Evolutionary conservation across 2,329 filamentous ascomycete genomes (phyloP), one percentile per base, ranked within the genome.

Genomic region (Stachybotrys elegans): DNA sequence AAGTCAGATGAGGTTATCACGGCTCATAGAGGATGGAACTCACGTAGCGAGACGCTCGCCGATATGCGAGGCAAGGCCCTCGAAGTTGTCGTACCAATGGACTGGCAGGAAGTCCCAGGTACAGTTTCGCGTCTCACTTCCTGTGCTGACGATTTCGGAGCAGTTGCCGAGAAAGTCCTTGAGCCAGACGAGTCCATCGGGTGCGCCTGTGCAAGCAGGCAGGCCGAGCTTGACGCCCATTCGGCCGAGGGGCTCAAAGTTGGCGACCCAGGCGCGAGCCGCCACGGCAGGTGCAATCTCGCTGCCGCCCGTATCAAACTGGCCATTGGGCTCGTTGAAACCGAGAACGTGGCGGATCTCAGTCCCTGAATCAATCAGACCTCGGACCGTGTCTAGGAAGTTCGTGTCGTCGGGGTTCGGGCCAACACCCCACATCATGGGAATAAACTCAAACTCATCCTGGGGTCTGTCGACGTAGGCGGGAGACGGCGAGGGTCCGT

Each of bases 301-400:
- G 50, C 78, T 84, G 4, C 87, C 87, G 32, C 84, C 84, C 8
- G 69, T 73, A 2, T 58, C 54, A 2, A 56, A 51, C 3, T 68
- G 61, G 14, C 76, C 79, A 57, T 92, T 85, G 1, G 88, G 88
- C 59, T 93, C 88, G 63, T 93, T 92, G 71, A 90, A 91, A 22
- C 71, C 76, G n/a, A 92, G 69, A 3, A 88, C 78, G 54, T 88
- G 78, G 12, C 69, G 74, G 56, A 91, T 79, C 50, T 83, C 81
- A 50, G 67, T 61, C 6, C 73, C 73, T 31, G 62, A 46, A 9
- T 57, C 53, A 43, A 88, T 72, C 42, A 83, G 70, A 2, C 54
- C 50, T 53, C 71, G 75, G 31, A 92, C 77, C 2, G 73, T 68
- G 44, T 73, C 65, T 32, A 82, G 70, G 61, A 91, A 91, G 1